phyloP scores from a whole-genome alignment of 305 asterid species.

The Fraxinus albicans region DNA sequence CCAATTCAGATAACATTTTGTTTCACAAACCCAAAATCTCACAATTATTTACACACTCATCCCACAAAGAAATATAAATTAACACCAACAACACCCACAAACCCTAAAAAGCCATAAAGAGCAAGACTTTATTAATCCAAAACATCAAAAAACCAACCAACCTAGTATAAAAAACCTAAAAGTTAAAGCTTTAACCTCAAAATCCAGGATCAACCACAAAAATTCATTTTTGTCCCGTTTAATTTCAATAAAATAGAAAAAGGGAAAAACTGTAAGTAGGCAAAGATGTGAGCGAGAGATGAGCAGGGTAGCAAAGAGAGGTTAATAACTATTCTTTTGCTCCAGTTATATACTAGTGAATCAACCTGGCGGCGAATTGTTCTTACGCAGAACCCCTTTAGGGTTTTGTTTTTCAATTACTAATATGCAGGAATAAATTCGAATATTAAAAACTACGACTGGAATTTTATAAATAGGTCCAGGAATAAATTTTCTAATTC shows the following conservation, averaged over 20 bases:
- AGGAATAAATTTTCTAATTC: no score
- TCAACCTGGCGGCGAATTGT: constrained; percentile 76
- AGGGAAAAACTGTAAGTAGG: constrained; percentile 17
- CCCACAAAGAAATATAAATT: constrained; percentile 20
- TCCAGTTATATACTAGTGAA: constrained; percentile 21
- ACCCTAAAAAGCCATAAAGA: constrained; percentile 32
- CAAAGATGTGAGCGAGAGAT: constrained; percentile 20
- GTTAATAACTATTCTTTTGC: not conserved
- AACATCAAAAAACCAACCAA: constrained; percentile 20
- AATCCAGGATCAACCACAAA: constrained; percentile 39
- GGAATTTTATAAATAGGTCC: not conserved
- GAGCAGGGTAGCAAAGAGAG: not conserved
- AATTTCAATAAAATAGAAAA: constrained; percentile 22
- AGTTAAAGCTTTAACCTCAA: constrained; percentile 27
- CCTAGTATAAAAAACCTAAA: constrained; percentile 29
- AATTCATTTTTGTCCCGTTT: constrained; percentile 30
- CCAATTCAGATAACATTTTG: constrained; percentile 75
- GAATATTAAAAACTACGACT: not conserved
- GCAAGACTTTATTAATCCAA: constrained; percentile 20
- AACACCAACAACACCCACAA: constrained; percentile 14
- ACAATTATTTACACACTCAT: constrained; percentile 30
- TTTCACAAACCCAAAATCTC: constrained; percentile 27
- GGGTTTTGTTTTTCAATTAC: constrained; percentile 62
- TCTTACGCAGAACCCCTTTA: constrained; percentile 55
- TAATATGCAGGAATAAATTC: constrained; percentile 14